A percentile compares a stretch with the other conserved stretches of the same genome.
phyloP scores from a whole-genome alignment of 495 filamentous ascomycete species.

The Penicillium parvum region DNA sequence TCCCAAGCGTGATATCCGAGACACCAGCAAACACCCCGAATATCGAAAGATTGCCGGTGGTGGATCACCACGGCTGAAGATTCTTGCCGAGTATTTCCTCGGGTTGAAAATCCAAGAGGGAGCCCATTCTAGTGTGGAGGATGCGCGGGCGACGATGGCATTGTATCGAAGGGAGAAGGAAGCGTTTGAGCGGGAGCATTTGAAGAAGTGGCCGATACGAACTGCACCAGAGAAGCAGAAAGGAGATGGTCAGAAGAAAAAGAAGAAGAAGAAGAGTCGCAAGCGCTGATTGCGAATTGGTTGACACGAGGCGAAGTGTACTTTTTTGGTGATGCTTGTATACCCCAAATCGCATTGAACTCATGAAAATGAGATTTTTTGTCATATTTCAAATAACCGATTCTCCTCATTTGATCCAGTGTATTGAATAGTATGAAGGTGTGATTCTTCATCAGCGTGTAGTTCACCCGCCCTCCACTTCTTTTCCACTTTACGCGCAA shows the following conservation, averaged over 20 bases:
- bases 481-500: slow-evolving; percentile 35
- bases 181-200: slow-evolving; percentile 75
- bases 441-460: not conserved
- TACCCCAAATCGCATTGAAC: slow-evolving; percentile 26
- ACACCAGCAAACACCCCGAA: slow-evolving; percentile 72
- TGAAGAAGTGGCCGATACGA: slow-evolving; percentile 55
- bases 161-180: slow-evolving; percentile 76
- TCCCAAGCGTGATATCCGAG: slow-evolving; percentile 69
- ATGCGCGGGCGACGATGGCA: slow-evolving; percentile 84
- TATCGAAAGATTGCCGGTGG: slow-evolving; percentile 74
- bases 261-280: slow-evolving; percentile 45
- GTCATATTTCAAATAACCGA: not conserved
- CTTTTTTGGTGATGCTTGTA: slow-evolving; percentile 20
- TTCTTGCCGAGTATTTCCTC: slow-evolving; percentile 70
- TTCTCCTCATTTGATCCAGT: not conserved
- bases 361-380: not conserved
- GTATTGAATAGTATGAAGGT: not conserved
- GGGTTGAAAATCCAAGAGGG: slow-evolving; percentile 81
- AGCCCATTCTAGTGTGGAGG: slow-evolving; percentile 73
- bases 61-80: slow-evolving; percentile 70
- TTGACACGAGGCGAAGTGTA: slow-evolving; percentile 4
- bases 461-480: slow-evolving; percentile 5
- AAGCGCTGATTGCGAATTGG: slow-evolving; percentile 35
- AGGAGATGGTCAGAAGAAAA: slow-evolving; percentile 41
- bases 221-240: slow-evolving; percentile 36